Conservation (phyloP, 2,329 filamentous ascomycete genomes). For the Cladophialophora chaetospira region DNA sequence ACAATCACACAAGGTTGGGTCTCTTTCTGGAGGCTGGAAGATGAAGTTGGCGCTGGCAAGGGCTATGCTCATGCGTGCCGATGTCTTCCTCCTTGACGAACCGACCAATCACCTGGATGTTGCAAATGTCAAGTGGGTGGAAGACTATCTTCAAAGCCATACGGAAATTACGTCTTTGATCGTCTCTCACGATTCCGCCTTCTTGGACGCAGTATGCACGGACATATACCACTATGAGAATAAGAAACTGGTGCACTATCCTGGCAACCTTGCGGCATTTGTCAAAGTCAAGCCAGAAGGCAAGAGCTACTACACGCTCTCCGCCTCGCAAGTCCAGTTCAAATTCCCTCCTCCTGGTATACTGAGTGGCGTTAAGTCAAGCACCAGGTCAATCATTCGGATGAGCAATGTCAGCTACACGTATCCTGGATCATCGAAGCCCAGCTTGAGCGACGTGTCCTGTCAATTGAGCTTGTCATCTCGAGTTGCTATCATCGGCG, state of each 20-base stretch:
- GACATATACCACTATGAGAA: conserved; percentile 99
- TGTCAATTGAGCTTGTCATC: conserved; percentile 87
- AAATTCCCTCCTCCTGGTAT: conserved; percentile 98
- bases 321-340: conserved; percentile 85
- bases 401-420: conserved; percentile 90
- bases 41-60: conserved; percentile 98
- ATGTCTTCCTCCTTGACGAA: conserved; percentile 94
- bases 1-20: conserved; percentile 87
- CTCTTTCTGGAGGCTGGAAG: conserved; percentile 97
- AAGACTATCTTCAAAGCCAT: conserved; percentile 93
- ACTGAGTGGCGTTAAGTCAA: conserved; percentile 89
- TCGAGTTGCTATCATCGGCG: conserved; percentile 91
- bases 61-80: conserved; percentile 95
- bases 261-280: conserved; percentile 62
- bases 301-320: conserved; percentile 97
- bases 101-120: conserved; percentile 99
- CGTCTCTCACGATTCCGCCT: conserved; percentile 96
- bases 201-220: conserved; percentile 95
- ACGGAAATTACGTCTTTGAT: conserved; percentile 96
- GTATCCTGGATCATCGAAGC: conserved; percentile 88
- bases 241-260: conserved; percentile 76
- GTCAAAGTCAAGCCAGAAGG: conserved; percentile 89
- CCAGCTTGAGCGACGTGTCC: conserved; percentile 84
- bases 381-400: conserved; percentile 88
- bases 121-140: conserved; percentile 91